These are phyloP conservation scores for Botrytis sinoallii DNA, from an alignment of 2,329 filamentous ascomycete species.

Conservation along the genomic window DNA sequence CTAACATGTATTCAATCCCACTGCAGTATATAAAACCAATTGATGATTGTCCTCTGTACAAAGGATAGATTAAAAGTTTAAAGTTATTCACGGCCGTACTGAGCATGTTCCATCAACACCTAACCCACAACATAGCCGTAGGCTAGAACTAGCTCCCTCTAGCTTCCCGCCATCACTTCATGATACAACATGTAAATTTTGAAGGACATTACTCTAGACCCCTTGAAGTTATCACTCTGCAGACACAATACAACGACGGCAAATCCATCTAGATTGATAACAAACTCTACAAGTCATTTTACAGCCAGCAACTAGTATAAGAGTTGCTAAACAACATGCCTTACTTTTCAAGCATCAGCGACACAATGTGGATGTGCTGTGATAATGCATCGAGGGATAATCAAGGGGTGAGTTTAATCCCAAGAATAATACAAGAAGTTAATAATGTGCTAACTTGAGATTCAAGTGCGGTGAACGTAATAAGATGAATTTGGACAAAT, in stretches of 20 bases:
- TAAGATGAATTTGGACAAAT: neutral
- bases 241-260: neutral
- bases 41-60: neutral
- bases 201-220: neutral
- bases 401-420: neutral
- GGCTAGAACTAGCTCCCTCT: neutral
- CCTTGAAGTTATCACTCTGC: neutral
- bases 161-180: neutral
- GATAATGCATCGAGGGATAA: neutral
- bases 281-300: neutral
- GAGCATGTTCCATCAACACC: neutral
- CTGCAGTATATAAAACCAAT: neutral
- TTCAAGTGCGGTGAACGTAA: constrained; percentile 3
- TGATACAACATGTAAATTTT: neutral
- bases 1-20: neutral
- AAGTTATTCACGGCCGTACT: neutral
- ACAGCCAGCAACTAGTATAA: neutral
- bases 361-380: constrained; percentile 13
- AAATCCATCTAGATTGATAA: neutral
- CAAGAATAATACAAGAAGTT: too few relatives aligned
- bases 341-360: constrained; percentile 6
- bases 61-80: neutral
- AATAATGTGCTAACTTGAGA: neutral
- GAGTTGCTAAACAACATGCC: neutral
- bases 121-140: neutral